Conservation (phyloP, 805 yeast species). For the Cyberlindnera mrakii region DNA sequence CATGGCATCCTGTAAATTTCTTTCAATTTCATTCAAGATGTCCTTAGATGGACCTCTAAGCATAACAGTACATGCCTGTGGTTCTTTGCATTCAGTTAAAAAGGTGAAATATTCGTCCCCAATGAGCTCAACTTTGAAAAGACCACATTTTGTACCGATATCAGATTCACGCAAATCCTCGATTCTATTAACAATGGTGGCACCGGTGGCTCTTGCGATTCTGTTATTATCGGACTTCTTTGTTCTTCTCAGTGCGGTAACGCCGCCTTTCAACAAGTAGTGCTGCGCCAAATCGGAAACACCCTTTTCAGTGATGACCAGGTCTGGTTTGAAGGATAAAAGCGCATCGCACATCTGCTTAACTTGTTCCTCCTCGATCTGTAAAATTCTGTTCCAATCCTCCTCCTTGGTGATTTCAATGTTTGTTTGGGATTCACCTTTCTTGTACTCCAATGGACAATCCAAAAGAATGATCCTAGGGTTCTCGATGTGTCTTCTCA, state of each 20-base stretch:
- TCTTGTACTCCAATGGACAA: conserved; percentile 96
- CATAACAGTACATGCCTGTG: conserved; percentile 89
- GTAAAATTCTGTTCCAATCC: conserved; percentile 92
- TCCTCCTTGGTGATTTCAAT: conserved; percentile 94
- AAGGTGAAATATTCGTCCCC: conserved; percentile 97
- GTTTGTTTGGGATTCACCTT: conserved; percentile 98
- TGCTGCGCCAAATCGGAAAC: conserved; percentile 98
- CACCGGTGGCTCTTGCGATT: conserved; percentile 95
- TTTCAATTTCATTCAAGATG: conserved; percentile 89
- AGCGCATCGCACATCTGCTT: conserved; percentile 80
- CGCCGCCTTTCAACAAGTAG: conserved; percentile 87
- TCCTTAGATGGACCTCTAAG: conserved; percentile 97
- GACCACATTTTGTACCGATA: conserved; percentile 82
- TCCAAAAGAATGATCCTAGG: conserved; percentile 88
- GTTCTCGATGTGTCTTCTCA: conserved; percentile 83
- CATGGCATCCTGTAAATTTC: conserved; percentile 98
- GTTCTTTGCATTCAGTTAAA: conserved; percentile 72
- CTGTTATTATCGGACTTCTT: conserved; percentile 94
- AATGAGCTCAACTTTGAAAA: conserved; percentile 87
- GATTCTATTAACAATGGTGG: conserved; percentile 90
- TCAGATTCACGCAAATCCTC: conserved; percentile 92
- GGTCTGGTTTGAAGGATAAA: conserved; percentile 80
- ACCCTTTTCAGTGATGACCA: conserved; percentile 97
- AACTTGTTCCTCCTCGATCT: conserved; percentile 98
- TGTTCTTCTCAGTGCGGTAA: conserved; percentile 88